Evolutionary conservation across 2,329 filamentous ascomycete genomes (phyloP).

Genomic region (Rhexocercosporidium sp.): DNA sequence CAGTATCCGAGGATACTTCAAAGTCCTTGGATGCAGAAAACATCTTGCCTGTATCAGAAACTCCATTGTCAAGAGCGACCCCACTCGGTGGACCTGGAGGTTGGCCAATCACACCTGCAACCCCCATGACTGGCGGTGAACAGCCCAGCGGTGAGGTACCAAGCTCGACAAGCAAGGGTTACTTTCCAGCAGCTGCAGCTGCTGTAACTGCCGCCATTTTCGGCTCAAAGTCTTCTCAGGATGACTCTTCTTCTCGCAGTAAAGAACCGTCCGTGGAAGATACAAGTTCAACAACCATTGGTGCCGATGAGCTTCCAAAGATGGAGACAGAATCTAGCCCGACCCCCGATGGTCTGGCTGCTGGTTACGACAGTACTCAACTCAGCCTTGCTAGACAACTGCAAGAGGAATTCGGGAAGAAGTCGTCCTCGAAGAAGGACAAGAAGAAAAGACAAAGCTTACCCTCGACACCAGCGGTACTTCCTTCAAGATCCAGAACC

Average conservation of each 20-base stretch:
- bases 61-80: constrained; percentile 21
- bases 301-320: constrained; percentile 4
- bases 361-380: constrained; percentile 37
- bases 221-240: constrained; percentile 4
- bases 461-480: constrained; percentile 33
- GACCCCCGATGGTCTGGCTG: constrained; percentile 30
- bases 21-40: constrained; percentile 13
- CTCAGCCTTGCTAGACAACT: constrained; percentile 37
- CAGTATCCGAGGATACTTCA: background rate
- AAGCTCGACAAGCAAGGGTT: constrained; percentile 22
- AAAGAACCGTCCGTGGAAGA: constrained; percentile 12
- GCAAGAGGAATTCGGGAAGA: constrained; percentile 37
- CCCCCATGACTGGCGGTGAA: constrained; percentile 23
- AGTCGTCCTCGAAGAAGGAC: constrained; percentile 39
- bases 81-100: constrained; percentile 33
- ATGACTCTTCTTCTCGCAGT: constrained; percentile 6
- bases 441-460: constrained; percentile 41
- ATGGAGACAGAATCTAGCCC: constrained; percentile 15
- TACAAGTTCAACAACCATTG: constrained; percentile 15
- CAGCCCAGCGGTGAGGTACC: constrained; percentile 15
- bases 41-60: constrained; percentile 14
- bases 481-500: constrained; percentile 32
- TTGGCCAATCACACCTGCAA: constrained; percentile 31
- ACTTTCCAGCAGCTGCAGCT: constrained; percentile 27
- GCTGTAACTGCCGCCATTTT: constrained; percentile 25